Base-by-base conservation (phyloP, 139 green algal genomes). In the Spirogloea muscicola region DNA sequence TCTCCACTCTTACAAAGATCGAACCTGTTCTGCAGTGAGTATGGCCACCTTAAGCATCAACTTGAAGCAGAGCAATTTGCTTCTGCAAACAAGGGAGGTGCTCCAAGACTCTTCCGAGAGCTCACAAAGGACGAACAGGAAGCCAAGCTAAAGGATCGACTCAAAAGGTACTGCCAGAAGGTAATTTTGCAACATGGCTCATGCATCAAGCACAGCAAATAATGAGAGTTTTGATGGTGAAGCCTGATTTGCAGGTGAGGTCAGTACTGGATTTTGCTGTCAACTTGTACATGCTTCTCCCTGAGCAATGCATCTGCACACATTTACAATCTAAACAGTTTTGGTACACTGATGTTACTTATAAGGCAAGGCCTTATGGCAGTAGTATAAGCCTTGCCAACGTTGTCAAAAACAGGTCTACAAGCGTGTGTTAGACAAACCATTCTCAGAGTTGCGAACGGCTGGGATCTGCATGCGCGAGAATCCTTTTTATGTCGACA, bases 401-500 rank as follows among this genome's bases (percentile, higher is more conserved):
- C n/a, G n/a, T n/a, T n/a, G n/a, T n/a, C n/a, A n/a, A n/a, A 3
- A 9, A 27, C 68, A 82, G 74, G 74, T 96, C 72, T 98, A 98
- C 89, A 95, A 95, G 86, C 84, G 89, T 4, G 91, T 97, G 76
- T 82, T 96, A 65, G 87, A 98, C 82, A 98, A 98, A 87, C 94
- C 94, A 3, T 64, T 89, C n/a, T 87, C 71, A 31, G 89, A 97
- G 88, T 33, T 67, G 62, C 86, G 91, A 16, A 76, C 76, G 41
- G 92, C 91, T 10, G 89, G 90, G 42, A 87, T 97, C 52, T 98
- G 94, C 87, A 89, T 94, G 89, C 84, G 91, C 1, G 94, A 98
- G 84, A 98, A 98, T 82, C 61, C 86, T 37, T 98, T 98, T 83
- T 98, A 98, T 77, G 88, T 97, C 43, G 91, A 94, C 85, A 97